Evolutionary conservation across 2,329 filamentous ascomycete species (phyloP).

Genomic region (Paracoccidioides lutzii): DNA sequence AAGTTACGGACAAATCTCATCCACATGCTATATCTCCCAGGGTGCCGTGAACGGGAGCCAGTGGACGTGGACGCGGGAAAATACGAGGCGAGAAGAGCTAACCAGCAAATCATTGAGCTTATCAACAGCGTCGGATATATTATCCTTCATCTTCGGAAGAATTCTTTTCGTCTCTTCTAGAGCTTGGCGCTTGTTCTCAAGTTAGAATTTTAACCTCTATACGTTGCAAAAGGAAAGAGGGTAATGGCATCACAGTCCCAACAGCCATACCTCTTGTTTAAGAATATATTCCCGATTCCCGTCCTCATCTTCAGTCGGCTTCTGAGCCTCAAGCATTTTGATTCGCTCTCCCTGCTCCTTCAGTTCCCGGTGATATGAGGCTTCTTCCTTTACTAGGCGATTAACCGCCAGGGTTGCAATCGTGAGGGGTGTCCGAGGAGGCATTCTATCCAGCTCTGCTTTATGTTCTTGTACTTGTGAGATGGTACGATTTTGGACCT

Average conservation of each 20-base stretch:
- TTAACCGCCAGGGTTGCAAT: slow-evolving; percentile 69
- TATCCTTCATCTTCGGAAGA: slow-evolving; percentile 56
- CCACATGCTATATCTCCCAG: not conserved
- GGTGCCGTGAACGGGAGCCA: not conserved
- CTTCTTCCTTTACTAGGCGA: slow-evolving; percentile 83
- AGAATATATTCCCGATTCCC: slow-evolving; percentile 67
- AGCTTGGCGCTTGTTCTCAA: slow-evolving; percentile 52
- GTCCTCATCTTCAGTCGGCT: slow-evolving; percentile 45
- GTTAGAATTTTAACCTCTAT: not conserved
- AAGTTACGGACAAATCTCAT: not conserved
- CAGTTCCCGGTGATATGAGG: slow-evolving; percentile 79
- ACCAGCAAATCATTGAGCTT: slow-evolving; percentile 69
- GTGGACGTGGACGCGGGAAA: no score
- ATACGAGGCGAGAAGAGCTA: slow-evolving; percentile 23
- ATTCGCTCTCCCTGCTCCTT: slow-evolving; percentile 60
- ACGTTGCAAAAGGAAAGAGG: not conserved
- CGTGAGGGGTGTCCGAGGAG: slow-evolving; percentile 59
- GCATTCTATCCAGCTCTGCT: slow-evolving; percentile 41
- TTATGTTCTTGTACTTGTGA: slow-evolving; percentile 4
- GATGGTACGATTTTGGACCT: not conserved
- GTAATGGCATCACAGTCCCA: not conserved
- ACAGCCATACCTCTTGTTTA: slow-evolving; percentile 64
- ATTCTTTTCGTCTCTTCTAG: slow-evolving; percentile 80
- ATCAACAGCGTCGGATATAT: slow-evolving; percentile 57
- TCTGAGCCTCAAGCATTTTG: slow-evolving; percentile 51